A percentile compares a stretch with the other conserved stretches of the same genome.
phyloP scores from a whole-genome alignment of 208 protist species.

The Zelonia costaricensis region DNA sequence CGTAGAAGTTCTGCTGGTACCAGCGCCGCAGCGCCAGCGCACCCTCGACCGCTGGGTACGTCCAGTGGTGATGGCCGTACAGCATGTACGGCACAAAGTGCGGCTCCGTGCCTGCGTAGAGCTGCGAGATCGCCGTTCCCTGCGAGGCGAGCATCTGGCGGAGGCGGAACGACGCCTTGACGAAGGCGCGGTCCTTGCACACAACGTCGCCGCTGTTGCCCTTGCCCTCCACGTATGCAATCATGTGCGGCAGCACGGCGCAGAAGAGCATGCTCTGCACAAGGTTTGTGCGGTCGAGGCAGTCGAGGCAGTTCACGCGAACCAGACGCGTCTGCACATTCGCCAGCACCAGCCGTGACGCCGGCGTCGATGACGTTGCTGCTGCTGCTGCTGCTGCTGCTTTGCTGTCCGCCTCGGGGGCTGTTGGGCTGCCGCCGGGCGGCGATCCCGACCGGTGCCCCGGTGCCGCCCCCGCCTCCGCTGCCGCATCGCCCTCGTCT shows the following conservation, averaged over 20 bases:
- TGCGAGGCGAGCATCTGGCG: slow-evolving; percentile 54
- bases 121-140: slow-evolving; percentile 63
- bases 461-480: neutral
- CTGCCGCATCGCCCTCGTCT: slow-evolving; percentile 1
- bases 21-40: slow-evolving; percentile 62
- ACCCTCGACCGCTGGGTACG: slow-evolving; percentile 18
- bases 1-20: slow-evolving; percentile 81
- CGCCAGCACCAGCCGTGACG: slow-evolving; percentile 11
- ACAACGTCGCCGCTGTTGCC: neutral
- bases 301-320: slow-evolving; percentile 87
- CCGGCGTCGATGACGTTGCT: neutral
- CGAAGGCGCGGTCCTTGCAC: neutral
- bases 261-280: slow-evolving; percentile 54
- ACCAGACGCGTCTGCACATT: slow-evolving; percentile 17
- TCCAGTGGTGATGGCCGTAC: slow-evolving; percentile 17
- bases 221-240: slow-evolving; percentile 36
- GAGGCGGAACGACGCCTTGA: slow-evolving; percentile 3
- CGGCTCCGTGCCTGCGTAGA: slow-evolving; percentile 73
- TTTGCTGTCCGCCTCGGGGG: neutral
- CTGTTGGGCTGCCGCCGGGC: neutral
- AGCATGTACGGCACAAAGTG: slow-evolving; percentile 72
- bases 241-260: slow-evolving; percentile 51
- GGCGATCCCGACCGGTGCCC: neutral
- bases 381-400: slow-evolving; percentile 1
- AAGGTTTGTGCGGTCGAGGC: slow-evolving; percentile 83